Percentiles rank a stretch among this genome's conserved stretches.
These are phyloP conservation scores for Alectoria sarmentosa DNA, from an alignment of 495 filamentous ascomycete genomes.

Conservation along the genomic window DNA sequence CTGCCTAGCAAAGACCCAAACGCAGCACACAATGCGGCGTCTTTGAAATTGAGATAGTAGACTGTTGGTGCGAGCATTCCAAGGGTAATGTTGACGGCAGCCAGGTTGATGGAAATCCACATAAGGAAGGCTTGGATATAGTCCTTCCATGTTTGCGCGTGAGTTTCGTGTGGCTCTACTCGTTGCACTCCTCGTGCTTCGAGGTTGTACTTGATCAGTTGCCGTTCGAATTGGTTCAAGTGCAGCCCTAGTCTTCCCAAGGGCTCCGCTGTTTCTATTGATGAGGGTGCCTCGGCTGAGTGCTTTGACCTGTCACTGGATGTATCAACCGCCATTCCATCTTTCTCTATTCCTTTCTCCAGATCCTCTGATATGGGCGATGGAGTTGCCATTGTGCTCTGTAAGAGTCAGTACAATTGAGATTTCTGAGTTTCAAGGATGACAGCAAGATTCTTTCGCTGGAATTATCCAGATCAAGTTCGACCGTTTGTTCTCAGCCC, in stretches of 20 bases:
- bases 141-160: constrained; percentile 46
- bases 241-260: constrained; percentile 13
- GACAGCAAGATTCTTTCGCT: constrained; percentile 53
- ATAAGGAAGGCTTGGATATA: constrained; percentile 60
- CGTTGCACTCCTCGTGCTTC: constrained; percentile 72
- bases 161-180: constrained; percentile 55
- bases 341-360: constrained; percentile 18
- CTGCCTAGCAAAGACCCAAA: constrained; percentile 57
- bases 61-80: constrained; percentile 65
- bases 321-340: constrained; percentile 7
- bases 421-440: background rate
- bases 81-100: constrained; percentile 68
- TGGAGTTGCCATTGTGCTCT: constrained; percentile 21
- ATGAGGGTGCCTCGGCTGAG: background rate
- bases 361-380: constrained; percentile 17
- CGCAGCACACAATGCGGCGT: constrained; percentile 57
- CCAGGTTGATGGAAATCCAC: constrained; percentile 72
- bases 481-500: constrained; percentile 56
- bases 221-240: constrained; percentile 23
- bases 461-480: constrained; percentile 58
- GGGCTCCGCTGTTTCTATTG: background rate
- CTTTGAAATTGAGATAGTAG: constrained; percentile 61
- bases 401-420: constrained; percentile 14
- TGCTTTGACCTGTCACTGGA: background rate
- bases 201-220: constrained; percentile 48